Base-by-base conservation (phyloP, 257 asterid genomes). In the Eustoma russellianum region DNA sequence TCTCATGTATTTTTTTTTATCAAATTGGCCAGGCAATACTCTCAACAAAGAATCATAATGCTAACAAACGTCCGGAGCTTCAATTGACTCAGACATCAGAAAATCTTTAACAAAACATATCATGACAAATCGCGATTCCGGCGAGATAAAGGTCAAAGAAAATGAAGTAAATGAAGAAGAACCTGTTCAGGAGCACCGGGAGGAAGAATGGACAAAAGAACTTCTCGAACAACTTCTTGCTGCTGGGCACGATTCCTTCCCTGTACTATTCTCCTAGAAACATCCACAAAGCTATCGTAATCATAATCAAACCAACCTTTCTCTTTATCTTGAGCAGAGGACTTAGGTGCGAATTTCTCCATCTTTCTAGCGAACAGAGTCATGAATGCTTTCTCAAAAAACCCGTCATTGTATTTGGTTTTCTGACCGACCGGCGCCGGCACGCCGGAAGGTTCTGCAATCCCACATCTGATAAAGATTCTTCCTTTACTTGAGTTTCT, bases 121-220 rank as follows among this genome's bases (percentile, higher is more conserved):
- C 12, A 43, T 2, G 13, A 2, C 30, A 24, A 24, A 24, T 24
- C 30, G 3, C 30, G 2, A 7, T 11, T 13, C 48, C 48, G 1
- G 7, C 8, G 17, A 46, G 9, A 12, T 24, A 4, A 24, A 24
- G 30, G 30, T 24, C 0, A 5, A 2, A 41, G 0, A 28, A 15
- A 50, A 24, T 1, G 14, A 16, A 17, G 9, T 9, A 14, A 52
- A 15, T 12, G 9, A 41, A 19, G 2, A 0, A 5, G 5, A 71
- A 86, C 98, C 71, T 90, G 98, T 51, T 84, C 89, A 57, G 98
- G 98, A 46, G 98, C 98, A 18, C 92, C 96, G 7, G 96, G 96
- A 68, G 98, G 95, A 30, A 91, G 93, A 82, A 91, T 87, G 59
- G 98, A 91, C 57, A 83, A 74, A 34, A 90, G 92, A 38, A 91